Evolutionary conservation across 192 early-diverging fungal genomes (phyloP).

Genomic region (Chytriomyces confervae): DNA sequence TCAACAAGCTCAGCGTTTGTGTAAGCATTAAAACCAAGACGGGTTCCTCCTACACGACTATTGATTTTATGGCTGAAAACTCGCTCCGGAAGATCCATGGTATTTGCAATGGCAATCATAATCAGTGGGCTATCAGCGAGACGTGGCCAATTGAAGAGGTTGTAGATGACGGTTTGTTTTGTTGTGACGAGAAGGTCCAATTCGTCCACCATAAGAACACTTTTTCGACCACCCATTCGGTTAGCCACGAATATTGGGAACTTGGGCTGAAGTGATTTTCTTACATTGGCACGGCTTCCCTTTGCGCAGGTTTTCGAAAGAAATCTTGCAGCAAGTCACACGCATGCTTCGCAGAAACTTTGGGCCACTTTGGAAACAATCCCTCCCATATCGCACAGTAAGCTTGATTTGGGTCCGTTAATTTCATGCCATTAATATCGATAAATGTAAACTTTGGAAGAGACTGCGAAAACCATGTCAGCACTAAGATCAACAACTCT

Average conservation of each 20-base stretch:
- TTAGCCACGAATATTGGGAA: not conserved
- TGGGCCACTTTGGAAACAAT: slow-evolving; percentile 53
- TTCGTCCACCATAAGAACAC: slow-evolving; percentile 96
- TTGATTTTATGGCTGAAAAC: slow-evolving; percentile 88
- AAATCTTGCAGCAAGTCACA: slow-evolving; percentile 67
- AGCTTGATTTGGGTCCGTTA: slow-evolving; percentile 88
- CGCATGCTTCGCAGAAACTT: slow-evolving; percentile 77
- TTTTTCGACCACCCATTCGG: slow-evolving; percentile 31
- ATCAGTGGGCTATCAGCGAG: slow-evolving; percentile 81
- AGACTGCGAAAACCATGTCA: not conserved
- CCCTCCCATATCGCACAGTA: slow-evolving; percentile 85
- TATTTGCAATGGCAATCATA: slow-evolving; percentile 96
- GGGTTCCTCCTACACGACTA: slow-evolving; percentile 76
- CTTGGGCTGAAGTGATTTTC: not conserved
- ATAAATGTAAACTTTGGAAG: slow-evolving; percentile 78
- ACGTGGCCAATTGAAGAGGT: slow-evolving; percentile 98
- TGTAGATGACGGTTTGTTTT: slow-evolving; percentile 94
- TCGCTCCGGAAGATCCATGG: slow-evolving; percentile 96
- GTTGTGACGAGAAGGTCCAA: slow-evolving; percentile 92
- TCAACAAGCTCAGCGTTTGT: slow-evolving; percentile 79
- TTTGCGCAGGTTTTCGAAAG: slow-evolving; percentile 17
- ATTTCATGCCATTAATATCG: slow-evolving; percentile 98
- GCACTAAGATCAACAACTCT: not conserved
- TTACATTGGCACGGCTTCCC: slow-evolving; percentile 13
- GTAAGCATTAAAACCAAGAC: slow-evolving; percentile 80